phyloP scores from a whole-genome alignment of 768 basidiomycete species.

The Lactifluus rugatus region DNA sequence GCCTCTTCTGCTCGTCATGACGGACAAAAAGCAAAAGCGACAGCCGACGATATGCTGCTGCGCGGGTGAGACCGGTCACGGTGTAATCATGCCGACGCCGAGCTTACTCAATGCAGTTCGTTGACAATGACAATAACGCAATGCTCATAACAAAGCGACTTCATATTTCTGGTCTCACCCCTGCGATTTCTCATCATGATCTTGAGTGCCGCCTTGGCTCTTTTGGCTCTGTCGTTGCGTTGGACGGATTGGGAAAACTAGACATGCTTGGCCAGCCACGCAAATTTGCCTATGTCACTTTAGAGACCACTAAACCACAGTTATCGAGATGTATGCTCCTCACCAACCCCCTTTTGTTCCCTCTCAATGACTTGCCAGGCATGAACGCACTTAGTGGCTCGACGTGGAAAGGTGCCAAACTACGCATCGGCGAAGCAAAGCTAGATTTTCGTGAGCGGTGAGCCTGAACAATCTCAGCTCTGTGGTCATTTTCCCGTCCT shows the following conservation, averaged over 20 bases:
- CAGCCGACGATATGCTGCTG: no score
- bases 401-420: slow-evolving; percentile 80
- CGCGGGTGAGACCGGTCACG: no score
- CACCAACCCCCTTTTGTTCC: neutral
- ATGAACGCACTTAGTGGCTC: slow-evolving; percentile 69
- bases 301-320: slow-evolving; percentile 51
- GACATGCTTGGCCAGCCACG: slow-evolving; percentile 59
- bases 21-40: no score
- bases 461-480: slow-evolving; percentile 13
- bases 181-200: slow-evolving; percentile 47
- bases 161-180: slow-evolving; percentile 68
- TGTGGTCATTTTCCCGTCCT: no score
- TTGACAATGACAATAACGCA: neutral
- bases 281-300: slow-evolving; percentile 65
- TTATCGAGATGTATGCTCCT: slow-evolving; percentile 51
- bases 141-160: slow-evolving; percentile 44
- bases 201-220: slow-evolving; percentile 46
- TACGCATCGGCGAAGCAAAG: slow-evolving; percentile 77
- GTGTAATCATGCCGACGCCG: no score
- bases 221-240: slow-evolving; percentile 58
- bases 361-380: slow-evolving; percentile 32
- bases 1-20: neutral
- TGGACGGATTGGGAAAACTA: slow-evolving; percentile 58
- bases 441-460: slow-evolving; percentile 62
- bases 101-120: no score